These are phyloP conservation scores for Sesbania bispinosa DNA, from an alignment of 306 rosid species.

Conservation along the genomic window DNA sequence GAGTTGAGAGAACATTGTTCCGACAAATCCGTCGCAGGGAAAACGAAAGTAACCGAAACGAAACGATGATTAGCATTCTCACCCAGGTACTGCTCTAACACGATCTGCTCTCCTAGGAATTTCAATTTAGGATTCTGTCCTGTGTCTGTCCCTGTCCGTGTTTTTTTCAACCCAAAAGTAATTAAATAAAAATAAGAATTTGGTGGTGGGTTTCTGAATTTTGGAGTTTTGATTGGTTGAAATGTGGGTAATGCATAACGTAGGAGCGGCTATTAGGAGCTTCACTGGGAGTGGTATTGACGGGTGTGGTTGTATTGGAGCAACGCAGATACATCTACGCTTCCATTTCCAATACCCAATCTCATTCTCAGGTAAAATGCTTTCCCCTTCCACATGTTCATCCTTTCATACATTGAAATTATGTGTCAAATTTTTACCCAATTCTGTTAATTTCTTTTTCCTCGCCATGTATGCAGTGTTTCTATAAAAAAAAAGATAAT, in stretches of 20 bases:
- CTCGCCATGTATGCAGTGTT: background rate
- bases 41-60: background rate
- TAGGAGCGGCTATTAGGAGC: constrained; percentile 84
- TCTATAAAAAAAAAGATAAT: background rate
- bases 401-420: background rate
- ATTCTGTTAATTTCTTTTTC: background rate
- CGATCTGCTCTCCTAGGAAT: background rate
- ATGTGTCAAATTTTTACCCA: background rate
- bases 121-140: background rate
- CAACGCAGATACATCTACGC: constrained; percentile 60
- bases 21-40: constrained; percentile 4
- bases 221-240: background rate
- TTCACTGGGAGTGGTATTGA: constrained; percentile 61
- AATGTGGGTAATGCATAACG: background rate
- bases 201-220: background rate
- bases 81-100: constrained; percentile 49
- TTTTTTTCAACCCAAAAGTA: background rate
- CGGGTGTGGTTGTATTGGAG: constrained; percentile 62
- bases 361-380: constrained; percentile 44
- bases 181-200: background rate
- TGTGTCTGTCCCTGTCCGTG: background rate
- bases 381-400: background rate
- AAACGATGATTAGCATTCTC: constrained; percentile 71
- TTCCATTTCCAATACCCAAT: constrained; percentile 50
- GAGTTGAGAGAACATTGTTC: background rate